These are phyloP conservation scores for Fusarium piperis DNA, from an alignment of 2,329 filamentous ascomycete genomes.

Conservation along the genomic window DNA sequence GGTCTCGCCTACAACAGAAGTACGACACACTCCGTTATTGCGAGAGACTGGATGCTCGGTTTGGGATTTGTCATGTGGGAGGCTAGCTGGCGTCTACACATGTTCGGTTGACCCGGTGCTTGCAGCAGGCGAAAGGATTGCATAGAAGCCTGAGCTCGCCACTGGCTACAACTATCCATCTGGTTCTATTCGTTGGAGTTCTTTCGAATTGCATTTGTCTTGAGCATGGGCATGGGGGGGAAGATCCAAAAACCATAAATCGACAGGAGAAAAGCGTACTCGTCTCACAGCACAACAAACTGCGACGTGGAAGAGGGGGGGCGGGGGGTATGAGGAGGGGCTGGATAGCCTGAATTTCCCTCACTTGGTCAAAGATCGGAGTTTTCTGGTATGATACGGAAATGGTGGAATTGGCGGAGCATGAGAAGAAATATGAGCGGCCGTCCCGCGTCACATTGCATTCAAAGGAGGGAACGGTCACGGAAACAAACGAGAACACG, in stretches of 20 bases:
- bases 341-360: slow-evolving; percentile 9
- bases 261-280: not conserved
- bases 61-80: not conserved
- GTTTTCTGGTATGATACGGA: slow-evolving; percentile 31
- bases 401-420: slow-evolving; percentile 25
- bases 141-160: not conserved
- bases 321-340: slow-evolving; percentile 8
- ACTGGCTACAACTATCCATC: not conserved
- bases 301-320: slow-evolving; percentile 10
- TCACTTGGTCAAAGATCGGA: slow-evolving; percentile 26
- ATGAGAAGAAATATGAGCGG: slow-evolving; percentile 35
- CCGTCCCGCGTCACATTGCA: slow-evolving; percentile 34
- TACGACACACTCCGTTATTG: slow-evolving; percentile 1
- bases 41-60: slow-evolving; percentile 1
- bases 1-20: slow-evolving; percentile 4
- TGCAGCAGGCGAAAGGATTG: not conserved
- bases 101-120: not conserved
- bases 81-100: not conserved
- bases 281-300: not conserved
- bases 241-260: not conserved
- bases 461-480: slow-evolving; percentile 33
- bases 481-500: slow-evolving; percentile 37
- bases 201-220: not conserved
- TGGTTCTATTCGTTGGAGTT: not conserved
- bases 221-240: not conserved